Percentiles rank a stretch among this genome's conserved stretches.
These are phyloP conservation scores for Dictyostelium discoideum DNA, from an alignment of 78 protist genomes.

Conservation along the genomic window dicty_2.7 NC_007089.4:2015001-2015500, in stretches of 20 bases:
- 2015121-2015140: background rate
- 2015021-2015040: background rate
- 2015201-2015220: conserved; percentile 10
- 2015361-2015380: background rate
- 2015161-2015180: background rate
- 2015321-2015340: no score
- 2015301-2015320: background rate
- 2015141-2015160: background rate
- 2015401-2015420: conserved; percentile 19
- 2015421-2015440: background rate
- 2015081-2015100: background rate
- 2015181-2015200: background rate
- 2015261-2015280: conserved; percentile 3
- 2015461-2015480: background rate
- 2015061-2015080: background rate
- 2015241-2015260: background rate
- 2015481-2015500: conserved; percentile 6
- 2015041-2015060: background rate
- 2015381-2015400: background rate
- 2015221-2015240: conserved; percentile 13
- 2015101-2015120: background rate
- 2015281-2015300: conserved; percentile 32
- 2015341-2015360: no score
- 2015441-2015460: background rate
- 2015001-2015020: background rate